Conservation (phyloP, 352 stramenopile genomes). For the Saprolegnia diclina region DNA sequence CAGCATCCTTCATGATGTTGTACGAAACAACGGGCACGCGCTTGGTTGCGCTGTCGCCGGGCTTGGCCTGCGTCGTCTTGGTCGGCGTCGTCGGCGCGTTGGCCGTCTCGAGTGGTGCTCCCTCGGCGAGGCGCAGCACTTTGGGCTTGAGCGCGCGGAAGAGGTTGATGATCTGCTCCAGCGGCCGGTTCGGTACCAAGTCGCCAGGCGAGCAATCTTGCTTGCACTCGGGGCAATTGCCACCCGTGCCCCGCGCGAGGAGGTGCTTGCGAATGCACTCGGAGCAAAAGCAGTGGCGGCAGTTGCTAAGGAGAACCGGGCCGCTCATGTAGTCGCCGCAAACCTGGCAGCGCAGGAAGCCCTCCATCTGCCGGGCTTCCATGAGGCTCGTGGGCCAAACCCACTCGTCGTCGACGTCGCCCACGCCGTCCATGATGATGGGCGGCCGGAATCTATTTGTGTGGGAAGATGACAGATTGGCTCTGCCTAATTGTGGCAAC, state of each 20-base stretch:
- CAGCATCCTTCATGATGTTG: slow-evolving; percentile 82
- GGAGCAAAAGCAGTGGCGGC: slow-evolving; percentile 76
- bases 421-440: not conserved
- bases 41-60: slow-evolving; percentile 37
- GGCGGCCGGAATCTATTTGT: not conserved
- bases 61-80: not conserved
- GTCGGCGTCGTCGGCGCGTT: slow-evolving; percentile 19
- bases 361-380: slow-evolving; percentile 67
- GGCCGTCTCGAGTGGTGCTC: not conserved
- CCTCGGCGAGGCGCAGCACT: slow-evolving; percentile 42
- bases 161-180: slow-evolving; percentile 63
- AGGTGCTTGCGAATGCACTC: slow-evolving; percentile 76
- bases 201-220: slow-evolving; percentile 48
- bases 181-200: slow-evolving; percentile 59
- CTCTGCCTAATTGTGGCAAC: not conserved
- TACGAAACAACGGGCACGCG: slow-evolving; percentile 75
- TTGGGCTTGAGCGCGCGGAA: slow-evolving; percentile 70
- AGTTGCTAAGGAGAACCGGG: slow-evolving; percentile 52
- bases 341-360: slow-evolving; percentile 68
- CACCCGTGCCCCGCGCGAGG: slow-evolving; percentile 56
- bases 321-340: slow-evolving; percentile 82
- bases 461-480: not conserved
- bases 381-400: slow-evolving; percentile 51
- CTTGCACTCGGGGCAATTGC: slow-evolving; percentile 79
- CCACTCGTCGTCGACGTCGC: slow-evolving; percentile 51